phyloP scores from a whole-genome alignment of 2,329 filamentous ascomycete genomes.

The Blastomyces emzantsi region DNA sequence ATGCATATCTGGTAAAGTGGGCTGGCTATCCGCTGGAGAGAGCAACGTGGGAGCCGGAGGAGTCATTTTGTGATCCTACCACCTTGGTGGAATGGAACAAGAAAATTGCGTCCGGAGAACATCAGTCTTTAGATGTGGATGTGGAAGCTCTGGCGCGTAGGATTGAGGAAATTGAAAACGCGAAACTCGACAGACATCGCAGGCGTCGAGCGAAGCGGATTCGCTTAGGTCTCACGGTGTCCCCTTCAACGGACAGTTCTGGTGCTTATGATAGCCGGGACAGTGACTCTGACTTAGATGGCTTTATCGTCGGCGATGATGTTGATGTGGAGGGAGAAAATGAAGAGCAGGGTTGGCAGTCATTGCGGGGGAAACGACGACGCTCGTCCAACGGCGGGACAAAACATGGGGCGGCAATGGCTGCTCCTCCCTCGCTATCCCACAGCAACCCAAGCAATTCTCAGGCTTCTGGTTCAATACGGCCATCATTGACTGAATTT shows the following conservation, averaged over 20 bases:
- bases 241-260: neutral
- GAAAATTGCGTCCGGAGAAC: slow-evolving; percentile 26
- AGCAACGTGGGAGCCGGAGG: slow-evolving; percentile 47
- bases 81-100: slow-evolving; percentile 36
- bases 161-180: slow-evolving; percentile 18
- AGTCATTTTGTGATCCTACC: slow-evolving; percentile 30
- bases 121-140: slow-evolving; percentile 29
- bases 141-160: slow-evolving; percentile 25
- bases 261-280: neutral
- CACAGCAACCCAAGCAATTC: neutral
- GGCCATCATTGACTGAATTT: neutral
- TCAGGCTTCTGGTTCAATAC: neutral
- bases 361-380: neutral
- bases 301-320: slow-evolving; percentile 1
- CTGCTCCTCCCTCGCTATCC: neutral
- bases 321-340: neutral
- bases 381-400: neutral
- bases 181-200: slow-evolving; percentile 20
- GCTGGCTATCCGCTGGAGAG: slow-evolving; percentile 48
- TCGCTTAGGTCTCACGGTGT: slow-evolving; percentile 17
- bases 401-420: neutral
- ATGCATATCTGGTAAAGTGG: slow-evolving; percentile 57
- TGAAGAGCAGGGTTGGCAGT: neutral
- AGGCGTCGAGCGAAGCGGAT: slow-evolving; percentile 25
- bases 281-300: neutral